Evolutionary conservation across 257 asterid species (phyloP).

Genomic region (Solanum virginianum): DNA sequence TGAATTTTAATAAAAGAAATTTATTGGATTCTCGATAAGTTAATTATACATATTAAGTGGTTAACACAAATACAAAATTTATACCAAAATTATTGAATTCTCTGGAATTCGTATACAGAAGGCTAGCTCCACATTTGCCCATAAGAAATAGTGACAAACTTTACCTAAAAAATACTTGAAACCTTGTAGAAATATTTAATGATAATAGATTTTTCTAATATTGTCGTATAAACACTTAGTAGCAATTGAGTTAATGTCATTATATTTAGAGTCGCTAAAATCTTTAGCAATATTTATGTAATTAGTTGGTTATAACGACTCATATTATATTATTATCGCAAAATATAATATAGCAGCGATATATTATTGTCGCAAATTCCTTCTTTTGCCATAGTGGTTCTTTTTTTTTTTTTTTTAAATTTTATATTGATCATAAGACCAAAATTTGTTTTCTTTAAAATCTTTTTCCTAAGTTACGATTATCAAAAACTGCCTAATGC

Average conservation of each 20-base stretch:
- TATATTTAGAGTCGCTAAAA: background rate
- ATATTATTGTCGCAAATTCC: too few species aligned
- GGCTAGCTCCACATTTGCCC: background rate
- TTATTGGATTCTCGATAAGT: background rate
- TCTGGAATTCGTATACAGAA: too few species aligned
- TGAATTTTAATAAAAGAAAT: background rate
- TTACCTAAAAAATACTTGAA: background rate
- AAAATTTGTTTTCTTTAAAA: background rate
- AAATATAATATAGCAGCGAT: background rate
- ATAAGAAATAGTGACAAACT: background rate
- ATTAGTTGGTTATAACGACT: background rate
- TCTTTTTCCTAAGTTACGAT: background rate
- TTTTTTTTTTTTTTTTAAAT: background rate
- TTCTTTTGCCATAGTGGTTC: background rate
- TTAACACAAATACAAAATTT: background rate
- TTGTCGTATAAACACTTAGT: too few species aligned
- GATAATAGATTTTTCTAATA: background rate
- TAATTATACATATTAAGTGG: background rate
- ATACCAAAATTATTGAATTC: background rate
- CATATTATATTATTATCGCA: rapidly evolving
- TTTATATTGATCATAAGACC: background rate
- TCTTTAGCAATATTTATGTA: background rate
- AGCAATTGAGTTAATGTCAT: too few species aligned
- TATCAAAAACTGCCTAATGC: background rate
- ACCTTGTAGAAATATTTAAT: background rate